A percentile compares a stretch with the other conserved stretches of the same genome.
Conservation (phyloP, 768 basidiomycete genomes). For the Harrya chromipes region DNA sequence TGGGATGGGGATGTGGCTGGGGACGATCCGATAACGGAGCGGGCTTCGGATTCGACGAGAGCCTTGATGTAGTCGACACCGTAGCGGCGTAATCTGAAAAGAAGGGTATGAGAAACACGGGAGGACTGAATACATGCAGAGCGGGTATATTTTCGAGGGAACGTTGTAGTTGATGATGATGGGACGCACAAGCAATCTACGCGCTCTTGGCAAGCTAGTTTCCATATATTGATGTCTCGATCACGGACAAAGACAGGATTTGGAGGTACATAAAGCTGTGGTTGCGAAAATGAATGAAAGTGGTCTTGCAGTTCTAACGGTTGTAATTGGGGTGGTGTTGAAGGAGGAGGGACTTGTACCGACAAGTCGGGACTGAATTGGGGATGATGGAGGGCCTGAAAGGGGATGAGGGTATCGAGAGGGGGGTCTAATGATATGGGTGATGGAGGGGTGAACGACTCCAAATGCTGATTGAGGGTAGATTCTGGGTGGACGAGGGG, state of each 20-base stretch:
- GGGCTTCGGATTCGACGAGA: constrained; percentile 29
- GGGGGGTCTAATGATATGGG: constrained; percentile 17
- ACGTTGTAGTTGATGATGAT: neutral
- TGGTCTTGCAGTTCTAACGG: constrained; percentile 24
- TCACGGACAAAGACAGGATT: constrained; percentile 30
- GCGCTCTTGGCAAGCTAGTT: constrained; percentile 34
- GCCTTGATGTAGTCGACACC: constrained; percentile 33
- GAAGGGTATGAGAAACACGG: neutral
- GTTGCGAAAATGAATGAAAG: constrained; percentile 23
- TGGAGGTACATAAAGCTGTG: constrained; percentile 27
- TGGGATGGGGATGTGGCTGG: constrained; percentile 5
- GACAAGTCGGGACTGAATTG: constrained; percentile 19
- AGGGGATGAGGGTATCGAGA: constrained; percentile 28
- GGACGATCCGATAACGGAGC: neutral
- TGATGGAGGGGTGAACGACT: constrained; percentile 3
- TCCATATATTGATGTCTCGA: constrained; percentile 35
- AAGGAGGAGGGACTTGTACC: constrained; percentile 15
- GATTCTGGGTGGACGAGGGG: neutral
- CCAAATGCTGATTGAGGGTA: neutral
- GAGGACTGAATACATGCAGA: constrained; percentile 11
- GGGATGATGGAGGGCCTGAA: constrained; percentile 19
- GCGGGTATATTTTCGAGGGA: neutral
- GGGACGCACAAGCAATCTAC: constrained; percentile 32
- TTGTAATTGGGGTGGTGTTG: constrained; percentile 13
- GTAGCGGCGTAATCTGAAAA: constrained; percentile 29